Evolutionary conservation across 148 eudicot species (phyloP), one percentile per base, ranked within the genome.

Genomic region (Camellia sinensis): DNA sequence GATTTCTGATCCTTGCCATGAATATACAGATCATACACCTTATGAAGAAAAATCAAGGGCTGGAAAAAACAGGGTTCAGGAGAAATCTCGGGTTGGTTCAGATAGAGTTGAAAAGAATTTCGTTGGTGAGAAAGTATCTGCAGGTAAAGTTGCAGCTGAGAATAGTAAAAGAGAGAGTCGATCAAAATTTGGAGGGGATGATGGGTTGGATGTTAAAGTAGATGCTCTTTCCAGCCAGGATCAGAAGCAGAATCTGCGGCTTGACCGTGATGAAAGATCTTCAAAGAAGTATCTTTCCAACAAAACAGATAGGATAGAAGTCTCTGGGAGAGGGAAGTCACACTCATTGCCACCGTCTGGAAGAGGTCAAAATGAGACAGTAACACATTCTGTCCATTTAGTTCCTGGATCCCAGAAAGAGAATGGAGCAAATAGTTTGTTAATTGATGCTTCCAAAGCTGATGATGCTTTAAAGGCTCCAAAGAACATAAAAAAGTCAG

Each of bases 281-380:
- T 86, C 88, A 22, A 90, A 83, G 80, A 85, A 46, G 84, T 63
- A 79, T 71, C 83, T 83, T 52, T 76, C 85, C 74, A 89, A 81
- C 45, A 89, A 88, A 78, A 44, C 79, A 15, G 89, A 83, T 73
- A 77, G 61, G 54, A 74, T 78, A 17, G 87, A 84, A 61, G 63
- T 17, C 44, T 75, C 84, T 76, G 87, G 84, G 41, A 93, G 82
- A 82, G 91, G 84, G 59, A 91, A 87, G 75, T 86, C 90, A 21
- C 85, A 81, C 76, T 80, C 86, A 71, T 77, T 89, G 67, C 89
- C 89, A 62, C 88, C 90, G 19, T 83, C 85, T 57, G 86, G 87
- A 69, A 84, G 70, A 79, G 85, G 77, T 85, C 87, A 84, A 69
- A 85, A 59, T 75, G 92, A 90, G 76, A 71, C 50, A 44, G 78